Conservation (phyloP, 2,329 filamentous ascomycete genomes). For the Colletotrichum sp. region DNA sequence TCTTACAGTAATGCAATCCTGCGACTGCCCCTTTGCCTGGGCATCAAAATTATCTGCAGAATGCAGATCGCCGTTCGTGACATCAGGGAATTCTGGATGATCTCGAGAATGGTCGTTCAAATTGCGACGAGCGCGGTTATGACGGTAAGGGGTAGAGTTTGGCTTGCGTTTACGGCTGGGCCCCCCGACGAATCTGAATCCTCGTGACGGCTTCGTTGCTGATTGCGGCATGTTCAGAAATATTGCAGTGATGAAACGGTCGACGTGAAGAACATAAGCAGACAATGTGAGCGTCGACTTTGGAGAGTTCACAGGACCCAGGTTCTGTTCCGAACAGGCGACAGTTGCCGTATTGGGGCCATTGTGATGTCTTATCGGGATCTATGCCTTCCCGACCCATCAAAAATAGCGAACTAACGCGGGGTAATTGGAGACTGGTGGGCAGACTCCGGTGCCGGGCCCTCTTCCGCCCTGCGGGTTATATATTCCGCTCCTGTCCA, state of each 20-base stretch:
- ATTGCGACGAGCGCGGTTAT: neutral
- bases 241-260: neutral
- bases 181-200: conserved; percentile 29
- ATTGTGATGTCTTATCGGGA: neutral
- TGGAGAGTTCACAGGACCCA: neutral
- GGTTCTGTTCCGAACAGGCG: neutral
- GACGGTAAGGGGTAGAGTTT: neutral
- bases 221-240: neutral
- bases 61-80: neutral
- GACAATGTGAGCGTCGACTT: neutral
- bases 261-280: neutral
- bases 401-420: neutral
- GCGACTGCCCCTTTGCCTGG: neutral
- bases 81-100: neutral
- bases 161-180: conserved; percentile 24
- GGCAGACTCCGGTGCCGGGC: neutral
- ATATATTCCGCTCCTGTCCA: neutral
- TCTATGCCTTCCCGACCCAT: neutral
- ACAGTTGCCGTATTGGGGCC: neutral
- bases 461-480: neutral
- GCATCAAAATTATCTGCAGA: neutral
- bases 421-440: neutral
- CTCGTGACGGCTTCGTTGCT: conserved; percentile 12
- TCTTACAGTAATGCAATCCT: neutral
- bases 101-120: neutral